A percentile compares a stretch with the other conserved stretches of the same genome.
These are phyloP conservation scores for Pyrenopolyporus hunteri DNA, from an alignment of 495 filamentous ascomycete genomes.

Conservation along the genomic window DNA sequence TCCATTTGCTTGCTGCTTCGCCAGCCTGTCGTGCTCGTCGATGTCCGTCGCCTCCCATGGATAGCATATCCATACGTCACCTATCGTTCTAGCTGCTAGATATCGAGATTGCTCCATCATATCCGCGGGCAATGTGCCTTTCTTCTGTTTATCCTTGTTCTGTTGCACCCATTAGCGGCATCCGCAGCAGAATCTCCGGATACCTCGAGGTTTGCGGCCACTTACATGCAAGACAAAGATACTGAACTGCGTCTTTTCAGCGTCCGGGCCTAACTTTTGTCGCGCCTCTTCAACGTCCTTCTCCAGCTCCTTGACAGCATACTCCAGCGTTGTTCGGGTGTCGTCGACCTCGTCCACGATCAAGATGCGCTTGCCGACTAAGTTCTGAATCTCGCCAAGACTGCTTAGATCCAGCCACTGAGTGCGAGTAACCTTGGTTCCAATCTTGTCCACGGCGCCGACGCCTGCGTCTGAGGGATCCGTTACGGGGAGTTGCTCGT, in stretches of 20 bases:
- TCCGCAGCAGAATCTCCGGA: neutral
- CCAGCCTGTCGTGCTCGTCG: slow-evolving; percentile 84
- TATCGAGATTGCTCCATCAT: slow-evolving; percentile 81
- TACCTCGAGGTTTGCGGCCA: slow-evolving; percentile 19
- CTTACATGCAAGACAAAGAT: slow-evolving; percentile 96
- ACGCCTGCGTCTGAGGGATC: slow-evolving; percentile 45
- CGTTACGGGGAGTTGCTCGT: slow-evolving; percentile 74
- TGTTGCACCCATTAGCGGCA: slow-evolving; percentile 46
- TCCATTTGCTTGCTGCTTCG: slow-evolving; percentile 54
- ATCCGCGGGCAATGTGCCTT: slow-evolving; percentile 80
- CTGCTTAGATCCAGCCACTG: slow-evolving; percentile 96
- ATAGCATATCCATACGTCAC: slow-evolving; percentile 97
- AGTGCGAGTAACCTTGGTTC: slow-evolving; percentile 94
- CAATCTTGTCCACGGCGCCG: slow-evolving; percentile 69
- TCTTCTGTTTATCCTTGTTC: slow-evolving; percentile 97
- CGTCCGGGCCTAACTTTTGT: slow-evolving; percentile 66
- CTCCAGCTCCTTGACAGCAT: slow-evolving; percentile 92
- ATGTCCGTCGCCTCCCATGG: slow-evolving; percentile 99
- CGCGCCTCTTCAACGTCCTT: slow-evolving; percentile 92
- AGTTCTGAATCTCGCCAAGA: slow-evolving; percentile 82
- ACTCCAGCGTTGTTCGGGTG: slow-evolving; percentile 94
- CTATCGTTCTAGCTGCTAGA: slow-evolving; percentile 82
- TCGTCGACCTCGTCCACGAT: slow-evolving; percentile 99
- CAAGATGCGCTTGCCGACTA: slow-evolving; percentile 95
- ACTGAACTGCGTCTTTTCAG: slow-evolving; percentile 81